phyloP scores from a whole-genome alignment of 1,284 basidiomycete species.

The Mrakiaceae sp. region DNA sequence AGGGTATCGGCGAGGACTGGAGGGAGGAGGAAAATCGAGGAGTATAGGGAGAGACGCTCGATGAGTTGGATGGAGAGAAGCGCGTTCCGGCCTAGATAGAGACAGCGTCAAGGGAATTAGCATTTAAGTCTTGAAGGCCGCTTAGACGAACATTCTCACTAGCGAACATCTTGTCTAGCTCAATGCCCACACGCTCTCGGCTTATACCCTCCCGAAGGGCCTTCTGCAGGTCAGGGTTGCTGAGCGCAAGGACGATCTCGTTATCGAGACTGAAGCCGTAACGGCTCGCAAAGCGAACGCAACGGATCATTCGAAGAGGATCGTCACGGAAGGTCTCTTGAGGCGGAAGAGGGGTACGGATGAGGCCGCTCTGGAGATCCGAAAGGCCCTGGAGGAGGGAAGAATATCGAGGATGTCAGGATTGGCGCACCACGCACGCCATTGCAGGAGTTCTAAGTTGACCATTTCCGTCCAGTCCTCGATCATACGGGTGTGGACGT shows the following conservation, averaged over 20 bases:
- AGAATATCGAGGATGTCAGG: background rate
- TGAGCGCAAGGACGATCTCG: slow-evolving; percentile 56
- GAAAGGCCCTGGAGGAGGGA: slow-evolving; percentile 51
- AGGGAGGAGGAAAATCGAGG: slow-evolving; percentile 55
- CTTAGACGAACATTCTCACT: slow-evolving; percentile 1
- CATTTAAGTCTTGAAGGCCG: background rate
- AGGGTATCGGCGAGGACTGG: slow-evolving; percentile 39
- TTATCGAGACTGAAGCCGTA: slow-evolving; percentile 73
- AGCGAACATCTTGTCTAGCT: slow-evolving; percentile 74
- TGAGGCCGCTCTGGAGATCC: slow-evolving; percentile 67
- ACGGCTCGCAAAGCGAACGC: slow-evolving; percentile 81
- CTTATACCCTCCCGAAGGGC: slow-evolving; percentile 69
- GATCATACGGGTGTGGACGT: slow-evolving; percentile 74
- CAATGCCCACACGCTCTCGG: slow-evolving; percentile 79
- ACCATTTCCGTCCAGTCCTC: slow-evolving; percentile 83
- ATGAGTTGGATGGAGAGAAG: slow-evolving; percentile 62
- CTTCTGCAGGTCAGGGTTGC: slow-evolving; percentile 58
- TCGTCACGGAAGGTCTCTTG: slow-evolving; percentile 87
- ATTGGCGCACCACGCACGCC: background rate
- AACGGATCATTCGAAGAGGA: slow-evolving; percentile 81
- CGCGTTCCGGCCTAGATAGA: slow-evolving; percentile 54
- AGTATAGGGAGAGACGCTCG: slow-evolving; percentile 54
- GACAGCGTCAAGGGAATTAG: background rate
- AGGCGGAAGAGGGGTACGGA: slow-evolving; percentile 82
- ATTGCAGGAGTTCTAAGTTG: slow-evolving; percentile 2